Base-by-base conservation (phyloP, 2,329 filamentous ascomycete species). In the Alternaria angustiovoidea region DNA sequence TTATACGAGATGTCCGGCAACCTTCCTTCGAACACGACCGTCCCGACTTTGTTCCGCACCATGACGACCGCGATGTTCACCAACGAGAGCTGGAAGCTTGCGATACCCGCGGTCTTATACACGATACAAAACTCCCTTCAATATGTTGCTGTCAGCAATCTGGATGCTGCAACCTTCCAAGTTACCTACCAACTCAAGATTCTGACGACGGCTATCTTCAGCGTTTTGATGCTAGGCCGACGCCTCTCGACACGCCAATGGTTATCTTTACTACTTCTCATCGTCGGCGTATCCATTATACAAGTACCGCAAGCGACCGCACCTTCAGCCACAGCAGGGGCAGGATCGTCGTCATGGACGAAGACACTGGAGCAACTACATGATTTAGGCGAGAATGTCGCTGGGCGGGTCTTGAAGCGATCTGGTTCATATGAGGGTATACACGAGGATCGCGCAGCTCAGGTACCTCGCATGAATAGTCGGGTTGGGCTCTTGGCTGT, bases 141-240 rank as follows among this genome's bases (percentile, higher is more conserved):
- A 77, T 99, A 97, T 74, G 87, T 96, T 53, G 94, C 93, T 1
- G 88, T 97, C 11, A 93, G 92, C 62, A 97, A 98, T 68, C 79
- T 98, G 70, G 93, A 96, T 72, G 91, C 94, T 0, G 93, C 95
- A 5, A 93, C 94, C 54, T 98, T 97, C 75, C 94, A 97, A 78
- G 89, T 97, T 60, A 88, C 95, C 26, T 96, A 95, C 76, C 94
- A 99, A 80, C 84, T 98, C 59, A 97, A 97, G 86, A 95, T 98
- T 65, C 86, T 97, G 64, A 92, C 92, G 2, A 95, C 93, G 0
- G 94, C 95, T 2, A 79, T 97, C 30, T 96, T 97, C 79, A 95
- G 91, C 65, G 89, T 96, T 39, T 79, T 88, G 4, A 85, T 98
- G 74, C 84, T 98, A 18, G 88, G 89, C 22, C 86, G 91, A 59